Conservation (phyloP, 164 flowering plant species). For the Nymphaea thermarum region DNA sequence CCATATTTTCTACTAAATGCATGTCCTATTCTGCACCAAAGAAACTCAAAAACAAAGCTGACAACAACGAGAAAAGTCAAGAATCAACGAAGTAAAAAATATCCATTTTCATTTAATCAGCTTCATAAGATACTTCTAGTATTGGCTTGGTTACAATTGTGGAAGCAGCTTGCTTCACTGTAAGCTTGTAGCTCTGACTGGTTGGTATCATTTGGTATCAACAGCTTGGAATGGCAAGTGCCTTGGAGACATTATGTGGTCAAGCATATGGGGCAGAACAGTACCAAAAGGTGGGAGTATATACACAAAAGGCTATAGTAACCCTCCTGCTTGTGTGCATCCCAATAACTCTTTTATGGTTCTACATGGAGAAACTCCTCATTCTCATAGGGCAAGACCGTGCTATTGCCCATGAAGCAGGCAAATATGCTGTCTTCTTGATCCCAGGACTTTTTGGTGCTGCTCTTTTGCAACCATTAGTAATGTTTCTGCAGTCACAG, state of each 20-base stretch:
- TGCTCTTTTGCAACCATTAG: conserved; percentile 33
- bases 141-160: too few relatives aligned
- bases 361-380: conserved; percentile 29
- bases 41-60: too few relatives aligned
- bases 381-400: conserved; percentile 42
- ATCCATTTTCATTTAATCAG: too few relatives aligned
- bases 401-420: conserved; percentile 34
- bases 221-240: conserved; percentile 50
- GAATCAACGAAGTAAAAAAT: too few relatives aligned
- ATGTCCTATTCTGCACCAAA: too few relatives aligned
- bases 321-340: conserved; percentile 31
- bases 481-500: conserved; percentile 33
- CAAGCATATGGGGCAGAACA: conserved; percentile 59
- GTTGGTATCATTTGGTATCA: neutral
- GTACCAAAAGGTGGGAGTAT: conserved; percentile 31
- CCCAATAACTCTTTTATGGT: conserved; percentile 38
- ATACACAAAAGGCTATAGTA: conserved; percentile 27
- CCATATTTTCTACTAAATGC: too few relatives aligned
- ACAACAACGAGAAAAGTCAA: too few relatives aligned
- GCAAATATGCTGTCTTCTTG: conserved; percentile 28
- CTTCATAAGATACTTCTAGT: too few relatives aligned
- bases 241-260: conserved; percentile 46
- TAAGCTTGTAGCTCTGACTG: too few relatives aligned
- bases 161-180: too few relatives aligned
- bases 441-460: conserved; percentile 40